These are phyloP conservation scores for Fistulina hepatica DNA, from an alignment of 1,284 basidiomycete genomes.

Conservation along the genomic window DNA sequence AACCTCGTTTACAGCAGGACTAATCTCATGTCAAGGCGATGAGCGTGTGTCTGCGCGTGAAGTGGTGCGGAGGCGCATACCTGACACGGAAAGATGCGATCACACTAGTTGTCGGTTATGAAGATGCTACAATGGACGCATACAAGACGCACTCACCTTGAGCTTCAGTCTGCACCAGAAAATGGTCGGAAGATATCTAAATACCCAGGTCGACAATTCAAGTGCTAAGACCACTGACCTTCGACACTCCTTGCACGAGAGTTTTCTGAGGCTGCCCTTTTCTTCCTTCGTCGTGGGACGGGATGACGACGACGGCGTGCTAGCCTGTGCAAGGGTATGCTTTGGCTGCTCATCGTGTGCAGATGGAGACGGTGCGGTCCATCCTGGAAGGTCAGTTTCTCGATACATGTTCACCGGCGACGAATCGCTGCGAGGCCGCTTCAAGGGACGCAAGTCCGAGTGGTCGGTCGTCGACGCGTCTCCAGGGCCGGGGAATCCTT, in stretches of 20 bases:
- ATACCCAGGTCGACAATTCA: background rate
- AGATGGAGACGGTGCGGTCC: background rate
- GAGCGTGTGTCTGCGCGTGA: constrained; percentile 2
- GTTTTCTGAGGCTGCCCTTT: constrained; percentile 21
- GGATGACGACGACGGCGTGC: too few relatives aligned
- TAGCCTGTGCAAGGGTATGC: too few relatives aligned
- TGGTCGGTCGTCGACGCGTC: background rate
- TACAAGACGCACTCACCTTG: constrained; percentile 27
- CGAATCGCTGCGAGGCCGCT: background rate
- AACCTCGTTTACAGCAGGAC: constrained; percentile 50
- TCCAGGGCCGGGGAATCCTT: background rate
- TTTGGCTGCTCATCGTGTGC: background rate
- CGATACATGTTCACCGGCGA: too few relatives aligned
- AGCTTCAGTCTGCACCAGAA: constrained; percentile 42
- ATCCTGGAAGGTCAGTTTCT: too few relatives aligned
- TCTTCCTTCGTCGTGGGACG: constrained; percentile 4
- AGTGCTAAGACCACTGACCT: constrained; percentile 26
- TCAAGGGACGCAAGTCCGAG: background rate
- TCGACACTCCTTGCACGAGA: constrained; percentile 50
- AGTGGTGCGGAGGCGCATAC: constrained; percentile 17
- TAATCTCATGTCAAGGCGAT: constrained; percentile 17
- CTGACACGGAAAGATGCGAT: constrained; percentile 49
- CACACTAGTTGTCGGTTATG: constrained; percentile 31
- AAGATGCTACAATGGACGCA: constrained; percentile 9
- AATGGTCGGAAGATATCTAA: constrained; percentile 1